Percentiles rank a stretch among this genome's conserved stretches.
Evolutionary conservation across 495 filamentous ascomycete species (phyloP).

Genomic region (Hyphodiscus hymeniophilus): DNA sequence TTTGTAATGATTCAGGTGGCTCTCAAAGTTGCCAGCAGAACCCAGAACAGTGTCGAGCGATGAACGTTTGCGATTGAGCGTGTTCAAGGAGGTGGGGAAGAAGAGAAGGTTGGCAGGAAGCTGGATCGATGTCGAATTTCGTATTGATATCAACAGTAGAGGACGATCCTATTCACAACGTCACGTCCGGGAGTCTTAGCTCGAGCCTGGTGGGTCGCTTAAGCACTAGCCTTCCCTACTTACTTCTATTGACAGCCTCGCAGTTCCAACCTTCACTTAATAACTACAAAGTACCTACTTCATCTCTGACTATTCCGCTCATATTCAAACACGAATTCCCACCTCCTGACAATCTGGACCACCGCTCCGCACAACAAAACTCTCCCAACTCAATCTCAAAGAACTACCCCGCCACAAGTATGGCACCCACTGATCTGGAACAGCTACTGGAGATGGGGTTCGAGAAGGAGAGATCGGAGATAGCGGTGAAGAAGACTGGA

Average conservation of each 20-base stretch:
- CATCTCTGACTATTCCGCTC: no score
- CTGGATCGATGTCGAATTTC: background rate
- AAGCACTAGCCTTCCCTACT: background rate
- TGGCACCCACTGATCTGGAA: constrained; percentile 48
- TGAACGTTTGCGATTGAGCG: background rate
- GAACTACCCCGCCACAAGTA: background rate
- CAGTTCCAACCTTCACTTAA: background rate
- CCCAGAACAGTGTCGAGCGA: no score
- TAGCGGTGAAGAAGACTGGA: constrained; percentile 74
- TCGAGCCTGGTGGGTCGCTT: no score
- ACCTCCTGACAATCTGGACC: background rate
- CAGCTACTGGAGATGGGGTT: constrained; percentile 94
- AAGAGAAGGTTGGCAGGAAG: constrained; percentile 1
- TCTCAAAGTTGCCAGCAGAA: no score
- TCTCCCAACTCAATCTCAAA: background rate
- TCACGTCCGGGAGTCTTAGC: no score
- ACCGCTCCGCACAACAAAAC: background rate
- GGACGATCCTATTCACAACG: background rate
- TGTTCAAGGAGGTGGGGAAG: background rate
- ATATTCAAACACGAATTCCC: no score
- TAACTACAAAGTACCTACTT: background rate
- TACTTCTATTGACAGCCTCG: background rate
- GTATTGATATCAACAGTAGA: background rate
- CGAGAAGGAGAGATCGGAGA: constrained; percentile 64
- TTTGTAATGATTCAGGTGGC: no score